Conservation (phyloP, 176 grass and related monocot genomes). For the Eleusine coracana region DNA sequence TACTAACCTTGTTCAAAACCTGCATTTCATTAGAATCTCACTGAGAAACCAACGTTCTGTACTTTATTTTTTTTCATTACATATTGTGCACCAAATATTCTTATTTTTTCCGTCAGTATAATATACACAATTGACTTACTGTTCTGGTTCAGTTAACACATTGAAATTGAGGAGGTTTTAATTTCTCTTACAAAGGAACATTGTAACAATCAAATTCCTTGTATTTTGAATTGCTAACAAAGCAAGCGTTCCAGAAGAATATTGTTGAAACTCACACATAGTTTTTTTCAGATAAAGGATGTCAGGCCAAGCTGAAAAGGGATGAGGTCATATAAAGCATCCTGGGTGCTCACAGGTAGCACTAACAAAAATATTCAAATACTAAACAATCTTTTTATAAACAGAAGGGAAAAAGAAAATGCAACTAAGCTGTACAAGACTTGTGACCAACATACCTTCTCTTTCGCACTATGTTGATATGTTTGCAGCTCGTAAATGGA, state of each 20-base stretch:
- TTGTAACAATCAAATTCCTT: conserved; percentile 21
- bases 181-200: conserved; percentile 12
- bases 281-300: neutral
- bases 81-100: neutral
- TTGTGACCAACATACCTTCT: conserved; percentile 60
- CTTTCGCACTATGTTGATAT: conserved; percentile 53
- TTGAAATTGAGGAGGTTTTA: neutral
- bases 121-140: neutral
- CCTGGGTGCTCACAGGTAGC: neutral
- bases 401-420: conserved; percentile 11
- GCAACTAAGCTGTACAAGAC: conserved; percentile 14
- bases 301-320: neutral
- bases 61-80: neutral
- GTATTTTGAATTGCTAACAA: conserved; percentile 14
- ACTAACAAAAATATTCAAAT: neutral
- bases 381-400: neutral
- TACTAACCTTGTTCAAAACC: conserved; percentile 59
- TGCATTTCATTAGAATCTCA: conserved; percentile 44
- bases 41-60: conserved; percentile 11
- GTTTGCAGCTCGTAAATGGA: conserved; percentile 70
- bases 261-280: neutral
- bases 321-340: conserved; percentile 8
- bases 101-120: neutral
- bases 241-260: conserved; percentile 26
- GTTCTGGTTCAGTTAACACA: neutral